A percentile compares a stretch with the other conserved stretches of the same genome.
These are phyloP conservation scores for Aspergillus flavus DNA, from an alignment of 2,329 filamentous ascomycete species.

Conservation along the genomic window DNA sequence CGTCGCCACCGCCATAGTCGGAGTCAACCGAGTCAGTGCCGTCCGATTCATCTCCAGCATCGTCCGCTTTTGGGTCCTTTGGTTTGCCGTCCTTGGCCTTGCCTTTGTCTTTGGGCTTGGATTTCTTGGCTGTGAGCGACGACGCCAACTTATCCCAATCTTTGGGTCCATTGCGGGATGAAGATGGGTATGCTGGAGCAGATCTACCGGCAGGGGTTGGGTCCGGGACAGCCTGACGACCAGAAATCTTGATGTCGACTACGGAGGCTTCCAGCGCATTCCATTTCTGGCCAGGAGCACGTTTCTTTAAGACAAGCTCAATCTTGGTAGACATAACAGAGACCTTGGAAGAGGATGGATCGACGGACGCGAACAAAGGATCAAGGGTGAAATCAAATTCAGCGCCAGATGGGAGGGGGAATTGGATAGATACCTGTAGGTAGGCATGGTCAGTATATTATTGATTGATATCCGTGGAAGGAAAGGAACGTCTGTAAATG, in stretches of 20 bases:
- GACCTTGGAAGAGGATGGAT: conserved; percentile 61
- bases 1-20: conserved; percentile 57
- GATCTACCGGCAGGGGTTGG: conserved; percentile 26
- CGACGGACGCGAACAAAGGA: conserved; percentile 68
- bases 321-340: conserved; percentile 76
- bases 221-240: conserved; percentile 20
- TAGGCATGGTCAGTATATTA: conserved; percentile 12
- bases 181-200: conserved; percentile 77
- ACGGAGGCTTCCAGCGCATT: conserved; percentile 55
- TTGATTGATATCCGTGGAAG: conserved; percentile 17
- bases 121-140: conserved; percentile 48
- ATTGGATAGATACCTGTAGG: conserved; percentile 57
- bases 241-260: conserved; percentile 23
- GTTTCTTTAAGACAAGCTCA: conserved; percentile 74
- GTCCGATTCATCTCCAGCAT: conserved; percentile 57
- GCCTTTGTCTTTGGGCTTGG: conserved; percentile 33
- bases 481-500: conserved; percentile 21
- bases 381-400: conserved; percentile 65
- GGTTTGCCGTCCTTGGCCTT: conserved; percentile 28
- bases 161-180: conserved; percentile 79
- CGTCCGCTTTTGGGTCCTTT: conserved; percentile 31
- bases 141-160: conserved; percentile 83
- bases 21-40: conserved; percentile 48
- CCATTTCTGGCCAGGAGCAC: conserved; percentile 69
- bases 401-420: conserved; percentile 56